Evolutionary conservation across 202 grass and related monocot genomes (phyloP), one percentile per base, ranked within the genome.

Genomic region (Thinopyrum obtusiflorum): DNA sequence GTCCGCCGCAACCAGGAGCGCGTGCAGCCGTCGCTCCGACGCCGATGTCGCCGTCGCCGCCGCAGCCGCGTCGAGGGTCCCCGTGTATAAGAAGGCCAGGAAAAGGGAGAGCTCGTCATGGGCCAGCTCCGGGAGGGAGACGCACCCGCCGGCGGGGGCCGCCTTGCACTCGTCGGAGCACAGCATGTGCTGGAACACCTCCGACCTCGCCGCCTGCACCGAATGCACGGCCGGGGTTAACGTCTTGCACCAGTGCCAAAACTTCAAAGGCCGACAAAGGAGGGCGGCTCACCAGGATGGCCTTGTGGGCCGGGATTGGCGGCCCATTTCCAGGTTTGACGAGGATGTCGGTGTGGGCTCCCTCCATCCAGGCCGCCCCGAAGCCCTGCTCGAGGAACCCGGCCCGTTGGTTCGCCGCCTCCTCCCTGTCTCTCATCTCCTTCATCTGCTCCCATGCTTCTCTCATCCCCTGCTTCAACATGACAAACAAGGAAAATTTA

Each of bases 281-380:
- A 13, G 4, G 26, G 78, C 55, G 26, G 80, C 82, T 88, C 20
- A 98, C 96, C 77, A 98, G 87, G 24, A 98, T 61, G 51, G 93
- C 91, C 78, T 82, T 95, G 80, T 98, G 96, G 59, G 96, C 89
- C n/a, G 86, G 80, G 0, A 98, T 86, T 76, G 96, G 87, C 1
- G 64, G 33, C 67, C 96, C 96, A 61, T 13, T 87, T 1, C 82
- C 89, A 4, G 96, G 91, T 27, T 64, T 91, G 3, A 98, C 63
- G 40, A 89, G 0, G 23, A 98, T 95, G 76, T 98, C 96, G 0
- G 96, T 92, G 86, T 95, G 91, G 57, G 93, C 76, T 27, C 81
- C 86, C 11, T 95, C 89, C 33, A 77, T 73, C 83, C 94, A 81
- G 32, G 89, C 95, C 51, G 66, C 25, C 66, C 84, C 83, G n/a